A percentile compares a stretch with the other conserved stretches of the same genome.
Evolutionary conservation across 2,329 filamentous ascomycete species (phyloP).

Genomic region (Colletotrichum filicis): DNA sequence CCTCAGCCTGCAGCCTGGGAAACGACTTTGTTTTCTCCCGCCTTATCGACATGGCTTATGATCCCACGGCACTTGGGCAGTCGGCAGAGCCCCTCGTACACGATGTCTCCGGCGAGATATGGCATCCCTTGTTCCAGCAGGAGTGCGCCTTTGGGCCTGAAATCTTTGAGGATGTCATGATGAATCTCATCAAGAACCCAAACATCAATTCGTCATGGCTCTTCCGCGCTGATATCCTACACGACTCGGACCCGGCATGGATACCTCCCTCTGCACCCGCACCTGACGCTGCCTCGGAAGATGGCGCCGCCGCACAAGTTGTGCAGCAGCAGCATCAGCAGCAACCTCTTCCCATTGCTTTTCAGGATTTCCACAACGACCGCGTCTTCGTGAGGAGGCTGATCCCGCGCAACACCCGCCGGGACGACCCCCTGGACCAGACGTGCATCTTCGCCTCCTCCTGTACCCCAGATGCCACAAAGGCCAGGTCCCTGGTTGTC

Average conservation of each 20-base stretch:
- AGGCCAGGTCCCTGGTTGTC: slow-evolving; percentile 67
- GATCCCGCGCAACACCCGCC: slow-evolving; percentile 82
- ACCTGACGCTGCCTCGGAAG: slow-evolving; percentile 35
- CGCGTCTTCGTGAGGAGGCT: slow-evolving; percentile 80
- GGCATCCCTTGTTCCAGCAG: slow-evolving; percentile 67
- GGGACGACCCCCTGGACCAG: slow-evolving; percentile 82
- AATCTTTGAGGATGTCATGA: slow-evolving; percentile 74
- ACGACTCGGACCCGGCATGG: slow-evolving; percentile 55
- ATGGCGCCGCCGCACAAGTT: slow-evolving; percentile 37
- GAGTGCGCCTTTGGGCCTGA: slow-evolving; percentile 71
- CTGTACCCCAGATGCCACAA: slow-evolving; percentile 36
- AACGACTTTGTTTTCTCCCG: background rate
- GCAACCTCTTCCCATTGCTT: slow-evolving; percentile 53
- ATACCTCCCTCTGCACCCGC: slow-evolving; percentile 32
- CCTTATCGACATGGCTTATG: slow-evolving; percentile 44
- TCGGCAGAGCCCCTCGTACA: slow-evolving; percentile 48
- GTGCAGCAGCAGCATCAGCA: background rate
- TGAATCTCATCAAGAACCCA: slow-evolving; percentile 81
- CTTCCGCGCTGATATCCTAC: slow-evolving; percentile 80
- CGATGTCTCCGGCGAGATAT: slow-evolving; percentile 50
- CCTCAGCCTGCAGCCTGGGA: slow-evolving; percentile 22
- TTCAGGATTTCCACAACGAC: slow-evolving; percentile 53
- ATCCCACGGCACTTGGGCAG: slow-evolving; percentile 46
- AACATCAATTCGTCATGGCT: slow-evolving; percentile 84
- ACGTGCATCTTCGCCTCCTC: slow-evolving; percentile 81